A percentile compares a stretch with the other conserved stretches of the same genome.
Conservation (phyloP, 2,329 filamentous ascomycete genomes). For the Penicillium concentricum region DNA sequence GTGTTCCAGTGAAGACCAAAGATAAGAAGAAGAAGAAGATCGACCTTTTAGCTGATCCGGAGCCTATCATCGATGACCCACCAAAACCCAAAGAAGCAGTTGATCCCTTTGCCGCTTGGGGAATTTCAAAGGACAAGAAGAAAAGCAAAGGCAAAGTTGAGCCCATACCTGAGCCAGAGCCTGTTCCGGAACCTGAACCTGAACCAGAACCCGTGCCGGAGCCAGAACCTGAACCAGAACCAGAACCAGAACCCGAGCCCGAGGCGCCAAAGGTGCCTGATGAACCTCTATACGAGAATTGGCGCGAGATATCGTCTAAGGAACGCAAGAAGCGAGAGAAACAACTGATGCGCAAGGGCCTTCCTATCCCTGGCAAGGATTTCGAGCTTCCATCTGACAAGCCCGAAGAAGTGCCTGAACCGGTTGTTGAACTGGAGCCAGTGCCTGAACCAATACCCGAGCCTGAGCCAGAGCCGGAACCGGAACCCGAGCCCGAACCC, state of each 20-base stretch:
- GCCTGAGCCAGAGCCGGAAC: slow-evolving; percentile 19
- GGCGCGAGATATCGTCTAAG: slow-evolving; percentile 37
- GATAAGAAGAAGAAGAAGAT: slow-evolving; percentile 37
- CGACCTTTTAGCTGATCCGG: slow-evolving; percentile 26
- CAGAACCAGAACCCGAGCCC: slow-evolving; percentile 22
- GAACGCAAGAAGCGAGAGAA: slow-evolving; percentile 48
- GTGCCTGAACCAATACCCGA: slow-evolving; percentile 33
- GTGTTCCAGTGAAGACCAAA: slow-evolving; percentile 28
- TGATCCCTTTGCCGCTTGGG: slow-evolving; percentile 31
- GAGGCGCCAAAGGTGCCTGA: slow-evolving; percentile 27
- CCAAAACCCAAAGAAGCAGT: slow-evolving; percentile 25
- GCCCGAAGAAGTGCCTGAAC: slow-evolving; percentile 25
- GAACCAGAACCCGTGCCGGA: slow-evolving; percentile 26
- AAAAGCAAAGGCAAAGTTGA: slow-evolving; percentile 34
- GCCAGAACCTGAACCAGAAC: slow-evolving; percentile 35
- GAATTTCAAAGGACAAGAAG: slow-evolving; percentile 28
- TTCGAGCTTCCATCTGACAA: slow-evolving; percentile 26
- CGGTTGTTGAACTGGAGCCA: slow-evolving; percentile 26
- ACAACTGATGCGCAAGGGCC: slow-evolving; percentile 26
- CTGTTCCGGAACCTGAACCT: slow-evolving; percentile 6
- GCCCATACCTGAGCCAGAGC: slow-evolving; percentile 20
- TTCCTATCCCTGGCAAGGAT: slow-evolving; percentile 32
- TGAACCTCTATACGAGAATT: slow-evolving; percentile 39
- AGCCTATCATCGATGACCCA: slow-evolving; percentile 19
- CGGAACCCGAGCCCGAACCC: slow-evolving; percentile 21